Evolutionary conservation across 345 rosid genomes (phyloP).

Genomic region (Euphorbia lathyris): DNA sequence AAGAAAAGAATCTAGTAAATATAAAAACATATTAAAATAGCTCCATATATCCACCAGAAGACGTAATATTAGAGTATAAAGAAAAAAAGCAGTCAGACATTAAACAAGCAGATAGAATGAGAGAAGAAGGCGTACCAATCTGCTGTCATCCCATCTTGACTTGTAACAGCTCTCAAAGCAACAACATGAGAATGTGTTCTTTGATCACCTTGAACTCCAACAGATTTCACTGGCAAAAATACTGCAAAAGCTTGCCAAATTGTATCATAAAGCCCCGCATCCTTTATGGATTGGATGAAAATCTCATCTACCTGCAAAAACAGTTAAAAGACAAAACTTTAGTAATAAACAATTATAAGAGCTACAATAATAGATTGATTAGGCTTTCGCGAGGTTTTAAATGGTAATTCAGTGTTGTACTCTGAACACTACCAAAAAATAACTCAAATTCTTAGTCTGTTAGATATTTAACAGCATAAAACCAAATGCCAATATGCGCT

Average conservation of each 20-base stretch:
- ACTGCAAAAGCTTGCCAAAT: slow-evolving; percentile 99
- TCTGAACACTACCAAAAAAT: not conserved
- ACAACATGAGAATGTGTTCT: slow-evolving; percentile 98
- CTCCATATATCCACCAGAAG: not conserved
- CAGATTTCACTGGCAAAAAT: slow-evolving; percentile 89
- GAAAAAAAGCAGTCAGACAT: not conserved
- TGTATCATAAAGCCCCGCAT: slow-evolving; percentile 85
- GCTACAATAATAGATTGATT: not conserved
- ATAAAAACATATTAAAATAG: not conserved
- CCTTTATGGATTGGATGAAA: slow-evolving; percentile 92
- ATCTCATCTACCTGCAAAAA: slow-evolving; percentile 82
- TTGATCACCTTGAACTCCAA: slow-evolving; percentile 99
- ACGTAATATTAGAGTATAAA: not conserved
- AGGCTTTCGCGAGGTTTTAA: not conserved
- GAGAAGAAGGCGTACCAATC: slow-evolving; percentile 62
- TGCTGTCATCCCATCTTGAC: slow-evolving; percentile 99
- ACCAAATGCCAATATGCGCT: not conserved
- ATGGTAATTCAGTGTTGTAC: not conserved
- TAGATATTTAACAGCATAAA: not conserved
- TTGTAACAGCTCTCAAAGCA: slow-evolving; percentile 97
- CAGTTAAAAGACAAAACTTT: slow-evolving; percentile 7
- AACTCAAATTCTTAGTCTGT: not conserved
- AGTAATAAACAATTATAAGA: not conserved
- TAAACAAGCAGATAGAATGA: not conserved
- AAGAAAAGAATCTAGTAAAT: not conserved